Evolutionary conservation across 495 filamentous ascomycete genomes (phyloP).

Genomic region (Xylaria grammica): DNA sequence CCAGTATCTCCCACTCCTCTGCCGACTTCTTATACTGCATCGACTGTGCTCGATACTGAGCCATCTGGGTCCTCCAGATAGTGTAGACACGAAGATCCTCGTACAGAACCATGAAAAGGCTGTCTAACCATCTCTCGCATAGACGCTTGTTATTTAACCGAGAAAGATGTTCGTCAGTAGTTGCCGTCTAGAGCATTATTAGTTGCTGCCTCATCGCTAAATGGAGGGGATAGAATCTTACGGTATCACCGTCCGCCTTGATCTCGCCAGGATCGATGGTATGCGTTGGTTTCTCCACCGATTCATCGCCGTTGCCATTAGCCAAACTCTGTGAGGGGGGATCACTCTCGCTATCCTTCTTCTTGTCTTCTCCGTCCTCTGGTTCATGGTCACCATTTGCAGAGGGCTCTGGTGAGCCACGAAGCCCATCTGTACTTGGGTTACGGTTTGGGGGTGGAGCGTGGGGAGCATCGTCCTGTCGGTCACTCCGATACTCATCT

Average conservation of each 20-base stretch:
- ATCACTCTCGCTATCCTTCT: constrained; percentile 33
- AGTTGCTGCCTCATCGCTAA: background rate
- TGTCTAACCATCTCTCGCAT: constrained; percentile 97
- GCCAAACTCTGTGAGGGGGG: constrained; percentile 38
- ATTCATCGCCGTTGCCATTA: constrained; percentile 47
- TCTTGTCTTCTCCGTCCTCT: constrained; percentile 51
- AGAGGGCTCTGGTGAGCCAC: constrained; percentile 65
- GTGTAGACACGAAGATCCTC: constrained; percentile 98
- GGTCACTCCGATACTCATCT: constrained; percentile 94
- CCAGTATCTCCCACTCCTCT: constrained; percentile 98
- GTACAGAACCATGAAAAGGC: constrained; percentile 98
- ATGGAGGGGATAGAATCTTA: constrained; percentile 46
- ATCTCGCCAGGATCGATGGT: constrained; percentile 81
- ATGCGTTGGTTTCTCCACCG: constrained; percentile 79
- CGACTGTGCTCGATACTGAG: constrained; percentile 85
- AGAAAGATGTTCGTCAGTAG: constrained; percentile 61
- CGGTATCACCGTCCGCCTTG: constrained; percentile 79
- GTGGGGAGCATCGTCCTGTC: constrained; percentile 65
- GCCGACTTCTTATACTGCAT: constrained; percentile 94
- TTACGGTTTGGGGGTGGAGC: constrained; percentile 62
- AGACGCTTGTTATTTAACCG: constrained; percentile 93
- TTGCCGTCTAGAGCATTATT: constrained; percentile 40
- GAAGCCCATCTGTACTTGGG: constrained; percentile 76
- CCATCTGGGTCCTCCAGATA: constrained; percentile 98
- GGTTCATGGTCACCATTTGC: constrained; percentile 64